Evolutionary conservation across 305 asterid species (phyloP), one percentile per base, ranked within the genome.

Genomic region (Fraxinus floribunda): DNA sequence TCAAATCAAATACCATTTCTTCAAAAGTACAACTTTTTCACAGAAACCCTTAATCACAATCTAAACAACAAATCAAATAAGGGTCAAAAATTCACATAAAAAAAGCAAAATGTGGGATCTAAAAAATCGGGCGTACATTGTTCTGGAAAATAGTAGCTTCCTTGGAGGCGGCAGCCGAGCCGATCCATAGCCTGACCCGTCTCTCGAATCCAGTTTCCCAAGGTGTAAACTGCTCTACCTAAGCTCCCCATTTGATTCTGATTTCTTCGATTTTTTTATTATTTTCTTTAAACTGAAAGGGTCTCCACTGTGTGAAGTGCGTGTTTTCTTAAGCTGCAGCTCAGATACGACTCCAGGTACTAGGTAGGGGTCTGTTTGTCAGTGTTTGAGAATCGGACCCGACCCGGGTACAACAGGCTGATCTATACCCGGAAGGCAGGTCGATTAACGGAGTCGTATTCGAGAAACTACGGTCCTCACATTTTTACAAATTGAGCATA

Each of bases 101-200:
- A 82, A 49, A 71, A 82, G 80, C 32, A 26, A 34, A 62, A 68
- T 38, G 78, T 24, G 77, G 32, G 80, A 81, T 72, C 81, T 26
- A 72, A 78, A 72, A 60, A 46, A 22, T 13, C 20, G 3, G 68
- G 52, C 83, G 78, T 83, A 95, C 98, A 26, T 7, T 88, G 93
- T 85, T 94, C 98, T 82, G 88, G 90, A 75, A 91, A 66, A 78
- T 84, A 89, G 83, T 88, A 87, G 80, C 86, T 85, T 41, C 97
- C 97, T 87, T 95, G 98, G 22, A 92, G 89, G 72, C 85, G 89
- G 82, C 84, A 89, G 70, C 98, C 98, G 60, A 95, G 87, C 36
- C 97, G 94, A 94, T 94, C 97, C 82, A 95, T 78, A 83, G 98
- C 92, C 88, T 92, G 94, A 80, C 98, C 98, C 38, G 94, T 90